Evolutionary conservation across 2,329 filamentous ascomycete genomes (phyloP), one percentile per base, ranked within the genome.

Genomic region (Stromatinia cepivora): DNA sequence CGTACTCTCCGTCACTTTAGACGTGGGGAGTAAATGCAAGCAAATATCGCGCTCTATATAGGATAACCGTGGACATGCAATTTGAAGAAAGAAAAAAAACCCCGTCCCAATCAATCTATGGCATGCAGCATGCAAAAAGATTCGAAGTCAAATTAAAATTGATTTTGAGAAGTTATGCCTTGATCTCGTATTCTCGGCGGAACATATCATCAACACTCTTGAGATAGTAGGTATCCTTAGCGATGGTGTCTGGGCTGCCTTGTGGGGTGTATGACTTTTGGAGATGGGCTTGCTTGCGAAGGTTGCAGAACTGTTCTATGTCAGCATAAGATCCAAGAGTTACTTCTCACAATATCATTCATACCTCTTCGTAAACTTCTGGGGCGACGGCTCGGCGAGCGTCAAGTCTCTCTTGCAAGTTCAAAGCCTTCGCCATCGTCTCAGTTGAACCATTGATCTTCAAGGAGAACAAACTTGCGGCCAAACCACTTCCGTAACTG

Each of bases 151-250:
- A 58, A 62, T 50, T 31, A 53, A 66, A 66, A 61, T 52, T 31
- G 28, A 39, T 39, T 46, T 52, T 22, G 56, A 36, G 22, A 61
- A 36, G 71, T 72, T 74, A 94, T 80, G 86, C 89, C 86, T 94
- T 92, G 82, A 94, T 79, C 69, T 85, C 82, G 81, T 95, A 95
- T 79, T 87, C 86, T 77, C 92, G 88, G 83, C 91, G 89, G 89
- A 92, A 95, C 91, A 93, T 93, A 76, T 92, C 91, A 78, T 95
- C 92, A 61, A 95, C 86, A 79, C 90, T 88, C 78, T 87, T 88
- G 70, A 95, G 85, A 83, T 94, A 95, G 84, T 94, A 95, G 31
- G 88, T 88, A 70, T 88, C 90, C 70, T 86, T 81, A 71, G 79
- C 79, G 69, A 95, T 86, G 74, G 87, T 91, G 58, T 91, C 90